Base-by-base conservation (phyloP, 352 stramenopile genomes). In the Phytophthora palmivora region DNA sequence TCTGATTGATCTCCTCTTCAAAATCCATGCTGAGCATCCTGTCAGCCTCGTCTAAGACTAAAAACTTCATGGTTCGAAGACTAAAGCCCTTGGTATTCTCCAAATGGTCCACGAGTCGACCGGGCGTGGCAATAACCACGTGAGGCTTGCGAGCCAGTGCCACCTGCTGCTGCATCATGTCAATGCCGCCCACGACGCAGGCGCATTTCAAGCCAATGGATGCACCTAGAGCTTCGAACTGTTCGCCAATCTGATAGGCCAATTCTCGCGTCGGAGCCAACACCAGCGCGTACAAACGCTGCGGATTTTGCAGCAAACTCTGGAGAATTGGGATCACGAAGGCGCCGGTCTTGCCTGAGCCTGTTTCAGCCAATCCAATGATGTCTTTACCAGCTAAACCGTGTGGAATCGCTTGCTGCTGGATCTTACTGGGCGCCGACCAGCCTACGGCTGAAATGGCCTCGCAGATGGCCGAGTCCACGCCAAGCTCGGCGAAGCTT, bases 1-100 rank as follows among this genome's bases (percentile, higher is more conserved):
- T 98, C 70, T 99, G 90, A 78, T 99, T 98, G 70, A 99, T 98
- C 65, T 99, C 97, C 66, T 99, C 88, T 72, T 99, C 95, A 58
- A 98, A 99, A 67, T 99, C 97, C 94, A 99, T 98, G 43, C 79
- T 94, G 5, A 98, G 78, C 93, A 98, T 98, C 24, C 96, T 79
- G 60, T 99, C 96, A 15, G 96, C 96, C 63, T 99, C 96, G 60
- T 99, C 96, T 53, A 99, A 70, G 11, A 98, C 89, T 12, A 98
- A 67, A 66, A 94, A 97, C 66, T 96, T 96, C 57, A 96, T 88
- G 19, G 79, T 93, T 19, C 87, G 84, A 30, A 98, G 70, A 56
- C 79, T 96, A 72, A 99, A 98, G 9, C 96, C 96, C 72, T 98
- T 98, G 33, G 95, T 98, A 73, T 98, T 98, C 67, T 98, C 92